Base-by-base conservation (phyloP, 208 protist species). In the Leishmania arabica region DNA sequence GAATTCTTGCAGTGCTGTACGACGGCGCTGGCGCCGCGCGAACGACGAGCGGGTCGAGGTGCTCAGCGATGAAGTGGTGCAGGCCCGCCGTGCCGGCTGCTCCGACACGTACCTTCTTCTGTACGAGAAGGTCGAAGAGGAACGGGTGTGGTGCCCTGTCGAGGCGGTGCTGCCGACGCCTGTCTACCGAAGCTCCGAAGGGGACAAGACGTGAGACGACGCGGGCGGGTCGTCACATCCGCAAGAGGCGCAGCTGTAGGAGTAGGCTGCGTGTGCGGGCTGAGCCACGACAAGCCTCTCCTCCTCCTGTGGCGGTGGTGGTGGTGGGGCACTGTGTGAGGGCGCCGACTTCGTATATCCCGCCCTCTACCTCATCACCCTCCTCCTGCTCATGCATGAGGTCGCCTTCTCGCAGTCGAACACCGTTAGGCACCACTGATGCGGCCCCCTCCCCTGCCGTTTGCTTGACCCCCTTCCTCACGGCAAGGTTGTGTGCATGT, bases 121-220 rank as follows among this genome's bases (percentile, higher is more conserved):
- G 1, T 96, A 95, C 47, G 91, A 96, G 72, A 93, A 88, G 73
- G 78, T 93, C 9, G 65, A 27, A 21, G 90, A 93, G 78, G 84
- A 89, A 74, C 69, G 82, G 17, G 86, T 91, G 31, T 78, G 78
- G 31, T 90, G 86, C 45, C 83, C 88, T 3, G 79, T 89, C 6
- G 88, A 76, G 76, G 54, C 77, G 54, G 89, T 95, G 42, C 75
- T 94, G 42, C 90, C 92, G 40, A 21, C 31, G 27, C 80, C 75
- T 7, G 68, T 79, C 3, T 86, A 86, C 74, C 72, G 53, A 2
- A 76, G 40, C 15, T 60, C 17, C 42, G 34, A 76, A 11, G 31
- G 19, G 1, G 19, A 13, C 51, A 42, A 62, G 13, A 24, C 15
- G 34, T 9, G 51, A 60, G 56, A 40, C n/a, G 19, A 17, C 19